These are phyloP conservation scores for Haplosporangium gracile DNA, from an alignment of 192 early-diverging fungal genomes.

Conservation along the genomic window DNA sequence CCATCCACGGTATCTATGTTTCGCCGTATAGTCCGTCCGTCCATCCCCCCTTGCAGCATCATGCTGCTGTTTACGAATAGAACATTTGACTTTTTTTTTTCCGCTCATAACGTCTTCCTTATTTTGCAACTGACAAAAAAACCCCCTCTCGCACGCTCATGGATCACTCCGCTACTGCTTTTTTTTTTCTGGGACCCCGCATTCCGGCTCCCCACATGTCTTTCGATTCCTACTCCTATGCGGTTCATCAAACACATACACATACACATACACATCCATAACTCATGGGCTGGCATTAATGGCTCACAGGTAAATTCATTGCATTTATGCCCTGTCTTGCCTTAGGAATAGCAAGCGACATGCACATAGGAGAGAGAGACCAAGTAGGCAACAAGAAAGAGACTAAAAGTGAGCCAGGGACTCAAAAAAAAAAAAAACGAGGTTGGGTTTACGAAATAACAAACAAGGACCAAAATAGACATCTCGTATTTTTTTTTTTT, in stretches of 20 bases:
- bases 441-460: background rate
- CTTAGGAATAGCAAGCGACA: background rate
- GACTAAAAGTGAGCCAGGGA: conserved; percentile 6
- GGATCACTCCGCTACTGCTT: no score
- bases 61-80: background rate
- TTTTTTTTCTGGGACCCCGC: no score
- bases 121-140: no score
- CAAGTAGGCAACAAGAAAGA: background rate
- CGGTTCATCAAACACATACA: background rate
- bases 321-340: conserved; percentile 1
- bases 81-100: background rate
- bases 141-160: no score
- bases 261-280: background rate
- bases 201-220: no score
- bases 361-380: no score
- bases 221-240: no score
- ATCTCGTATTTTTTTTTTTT: background rate
- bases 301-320: background rate
- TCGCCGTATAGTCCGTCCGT: background rate
- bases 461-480: background rate
- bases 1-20: conserved; percentile 1
- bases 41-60: background rate
- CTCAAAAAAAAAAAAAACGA: background rate
- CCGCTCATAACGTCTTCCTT: background rate
- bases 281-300: background rate